Evolutionary conservation across 768 basidiomycete species (phyloP).

Genomic region (Panellus pusillus): DNA sequence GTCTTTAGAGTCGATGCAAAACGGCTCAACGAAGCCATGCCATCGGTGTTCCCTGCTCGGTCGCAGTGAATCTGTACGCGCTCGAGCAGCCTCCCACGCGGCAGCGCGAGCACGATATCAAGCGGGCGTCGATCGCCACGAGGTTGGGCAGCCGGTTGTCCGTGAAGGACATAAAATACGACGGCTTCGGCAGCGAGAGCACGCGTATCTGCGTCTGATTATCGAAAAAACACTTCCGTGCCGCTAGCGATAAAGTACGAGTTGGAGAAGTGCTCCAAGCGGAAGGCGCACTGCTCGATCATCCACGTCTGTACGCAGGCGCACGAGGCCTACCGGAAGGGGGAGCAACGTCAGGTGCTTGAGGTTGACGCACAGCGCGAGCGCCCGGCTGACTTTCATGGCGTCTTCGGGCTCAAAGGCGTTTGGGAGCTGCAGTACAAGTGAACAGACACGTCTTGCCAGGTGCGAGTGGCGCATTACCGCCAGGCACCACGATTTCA

Average conservation of each 20-base stretch:
- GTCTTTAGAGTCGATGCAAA: background rate
- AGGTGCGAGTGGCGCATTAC: slow-evolving; percentile 1
- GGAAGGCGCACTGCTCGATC: background rate
- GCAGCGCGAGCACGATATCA: background rate
- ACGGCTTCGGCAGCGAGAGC: background rate
- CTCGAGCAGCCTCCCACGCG: background rate
- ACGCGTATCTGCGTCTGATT: background rate
- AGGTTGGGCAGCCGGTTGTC: background rate
- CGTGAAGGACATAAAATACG: background rate
- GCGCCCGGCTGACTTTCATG: background rate
- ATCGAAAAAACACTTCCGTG: background rate
- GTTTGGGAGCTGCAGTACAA: background rate
- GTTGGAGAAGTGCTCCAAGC: background rate
- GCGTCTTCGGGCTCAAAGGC: background rate
- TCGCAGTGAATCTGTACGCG: background rate
- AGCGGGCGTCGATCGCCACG: background rate
- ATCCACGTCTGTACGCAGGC: background rate
- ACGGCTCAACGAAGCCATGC: background rate
- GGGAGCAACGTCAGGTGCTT: background rate
- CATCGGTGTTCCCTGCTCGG: background rate
- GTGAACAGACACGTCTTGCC: slow-evolving; percentile 3
- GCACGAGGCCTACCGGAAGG: background rate
- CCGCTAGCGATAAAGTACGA: background rate
- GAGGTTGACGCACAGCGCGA: background rate
- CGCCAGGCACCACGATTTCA: slow-evolving; percentile 3